A percentile compares a stretch with the other conserved stretches of the same genome.
Evolutionary conservation across 1,139 yeast genomes (phyloP).

Genomic region (Taphrina flavorubra): DNA sequence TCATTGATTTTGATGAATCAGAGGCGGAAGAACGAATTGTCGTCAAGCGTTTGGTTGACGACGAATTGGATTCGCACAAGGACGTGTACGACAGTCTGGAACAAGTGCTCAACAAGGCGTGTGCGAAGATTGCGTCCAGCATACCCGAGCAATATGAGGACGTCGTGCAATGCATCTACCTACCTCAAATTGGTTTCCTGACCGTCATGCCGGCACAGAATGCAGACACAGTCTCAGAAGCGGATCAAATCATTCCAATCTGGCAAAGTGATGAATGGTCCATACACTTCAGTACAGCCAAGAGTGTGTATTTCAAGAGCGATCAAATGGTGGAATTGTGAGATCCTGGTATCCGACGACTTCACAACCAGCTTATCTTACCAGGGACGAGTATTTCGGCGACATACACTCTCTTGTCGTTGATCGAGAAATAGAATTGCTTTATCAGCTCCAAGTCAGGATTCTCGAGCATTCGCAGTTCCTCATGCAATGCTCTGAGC

Average conservation of each 20-base stretch:
- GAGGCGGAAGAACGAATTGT: conserved; percentile 51
- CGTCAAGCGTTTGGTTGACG: conserved; percentile 51
- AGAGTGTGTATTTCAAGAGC: conserved; percentile 54
- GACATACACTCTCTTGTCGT: conserved; percentile 55
- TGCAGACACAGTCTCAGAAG: conserved; percentile 46
- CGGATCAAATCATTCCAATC: conserved; percentile 43
- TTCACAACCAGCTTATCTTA: conserved; percentile 19
- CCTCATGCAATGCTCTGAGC: conserved; percentile 47
- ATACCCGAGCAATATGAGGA: conserved; percentile 44
- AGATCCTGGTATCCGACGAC: background rate
- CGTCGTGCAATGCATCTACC: conserved; percentile 54
- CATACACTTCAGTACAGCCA: conserved; percentile 55
- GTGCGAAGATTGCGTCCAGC: conserved; percentile 47
- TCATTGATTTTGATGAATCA: conserved; percentile 54
- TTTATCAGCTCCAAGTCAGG: conserved; percentile 52
- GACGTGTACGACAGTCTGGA: conserved; percentile 54
- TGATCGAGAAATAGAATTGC: conserved; percentile 56
- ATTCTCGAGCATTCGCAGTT: conserved; percentile 47
- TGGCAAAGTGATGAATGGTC: conserved; percentile 50
- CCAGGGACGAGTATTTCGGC: conserved; percentile 53
- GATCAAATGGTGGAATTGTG: conserved; percentile 49
- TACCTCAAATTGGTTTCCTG: conserved; percentile 58
- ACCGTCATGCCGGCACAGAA: conserved; percentile 46
- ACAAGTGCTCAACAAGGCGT: conserved; percentile 49
- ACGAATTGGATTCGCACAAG: conserved; percentile 52